Evolutionary conservation across 2,329 filamentous ascomycete genomes (phyloP).

Genomic region (Phyllosticta citriasiana): DNA sequence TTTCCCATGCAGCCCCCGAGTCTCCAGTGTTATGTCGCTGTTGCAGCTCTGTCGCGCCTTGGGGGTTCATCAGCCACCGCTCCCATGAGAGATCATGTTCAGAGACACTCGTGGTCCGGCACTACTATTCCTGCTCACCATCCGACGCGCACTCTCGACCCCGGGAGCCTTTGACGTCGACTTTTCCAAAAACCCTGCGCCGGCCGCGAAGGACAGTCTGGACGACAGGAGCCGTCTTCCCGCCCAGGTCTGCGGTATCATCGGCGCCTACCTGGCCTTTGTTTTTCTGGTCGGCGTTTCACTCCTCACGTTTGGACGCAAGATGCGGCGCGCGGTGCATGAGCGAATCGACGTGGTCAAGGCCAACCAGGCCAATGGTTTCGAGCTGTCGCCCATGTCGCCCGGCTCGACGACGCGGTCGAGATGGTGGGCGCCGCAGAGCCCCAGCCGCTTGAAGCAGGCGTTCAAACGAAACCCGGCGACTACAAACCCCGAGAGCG

Average conservation of each 20-base stretch:
- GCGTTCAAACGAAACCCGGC: conserved; percentile 19
- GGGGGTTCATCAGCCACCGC: background rate
- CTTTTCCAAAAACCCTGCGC: conserved; percentile 21
- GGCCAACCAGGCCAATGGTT: conserved; percentile 23
- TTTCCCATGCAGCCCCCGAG: conserved; percentile 3
- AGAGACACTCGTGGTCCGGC: background rate
- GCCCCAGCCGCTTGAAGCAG: conserved; percentile 14
- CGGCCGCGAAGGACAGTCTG: conserved; percentile 19
- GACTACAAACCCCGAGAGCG: conserved; percentile 18
- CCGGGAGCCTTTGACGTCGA: conserved; percentile 11
- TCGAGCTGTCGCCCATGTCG: conserved; percentile 26
- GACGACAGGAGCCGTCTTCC: conserved; percentile 51
- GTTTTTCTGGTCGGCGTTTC: conserved; percentile 61
- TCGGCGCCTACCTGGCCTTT: conserved; percentile 71
- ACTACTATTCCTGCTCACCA: background rate
- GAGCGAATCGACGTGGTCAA: conserved; percentile 49
- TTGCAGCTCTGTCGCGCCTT: conserved; percentile 7
- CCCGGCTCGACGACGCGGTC: conserved; percentile 15
- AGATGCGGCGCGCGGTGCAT: conserved; percentile 34
- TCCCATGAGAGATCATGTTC: background rate
- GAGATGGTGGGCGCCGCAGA: conserved; percentile 15
- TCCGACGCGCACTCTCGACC: background rate
- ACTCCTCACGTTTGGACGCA: conserved; percentile 38
- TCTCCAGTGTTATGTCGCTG: background rate
- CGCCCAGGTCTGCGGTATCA: conserved; percentile 71